These are phyloP conservation scores for Kondoa subrosea DNA, from an alignment of 768 basidiomycete genomes.

Conservation along the genomic window DNA sequence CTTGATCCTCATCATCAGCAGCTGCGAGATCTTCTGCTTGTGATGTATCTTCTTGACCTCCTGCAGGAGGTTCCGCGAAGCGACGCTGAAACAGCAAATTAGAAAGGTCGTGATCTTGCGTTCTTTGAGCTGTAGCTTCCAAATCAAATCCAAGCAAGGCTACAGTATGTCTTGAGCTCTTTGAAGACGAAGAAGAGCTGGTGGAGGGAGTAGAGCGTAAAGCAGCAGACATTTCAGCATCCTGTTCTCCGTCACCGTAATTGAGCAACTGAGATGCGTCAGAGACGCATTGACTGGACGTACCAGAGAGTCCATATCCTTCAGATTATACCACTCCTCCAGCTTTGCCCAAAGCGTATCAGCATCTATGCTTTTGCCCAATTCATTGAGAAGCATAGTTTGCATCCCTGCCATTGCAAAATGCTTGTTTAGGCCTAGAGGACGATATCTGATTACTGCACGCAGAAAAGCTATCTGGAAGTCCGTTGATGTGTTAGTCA, in stretches of 20 bases:
- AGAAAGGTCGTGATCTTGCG: background rate
- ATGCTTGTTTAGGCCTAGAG: background rate
- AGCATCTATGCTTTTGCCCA: background rate
- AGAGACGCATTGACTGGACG: background rate
- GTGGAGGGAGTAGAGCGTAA: background rate
- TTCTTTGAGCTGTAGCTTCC: background rate
- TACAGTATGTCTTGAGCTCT: background rate
- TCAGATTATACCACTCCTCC: background rate
- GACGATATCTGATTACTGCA: background rate
- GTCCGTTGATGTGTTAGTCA: background rate
- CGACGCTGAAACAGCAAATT: background rate
- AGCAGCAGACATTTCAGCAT: background rate
- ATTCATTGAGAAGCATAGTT: background rate
- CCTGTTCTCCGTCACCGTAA: background rate
- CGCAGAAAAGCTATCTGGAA: conserved; percentile 4
- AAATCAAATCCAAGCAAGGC: background rate
- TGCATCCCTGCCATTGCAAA: conserved; percentile 4
- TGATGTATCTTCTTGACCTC: background rate
- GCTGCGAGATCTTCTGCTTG: too few relatives aligned
- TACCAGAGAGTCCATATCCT: conserved; percentile 1
- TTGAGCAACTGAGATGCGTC: background rate
- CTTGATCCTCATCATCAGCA: too few relatives aligned
- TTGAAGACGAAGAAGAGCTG: background rate
- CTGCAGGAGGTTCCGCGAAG: background rate
- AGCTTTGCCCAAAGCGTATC: background rate